Conservation (phyloP, 140 eudicot species). For the Anethum foeniculum region DNA sequence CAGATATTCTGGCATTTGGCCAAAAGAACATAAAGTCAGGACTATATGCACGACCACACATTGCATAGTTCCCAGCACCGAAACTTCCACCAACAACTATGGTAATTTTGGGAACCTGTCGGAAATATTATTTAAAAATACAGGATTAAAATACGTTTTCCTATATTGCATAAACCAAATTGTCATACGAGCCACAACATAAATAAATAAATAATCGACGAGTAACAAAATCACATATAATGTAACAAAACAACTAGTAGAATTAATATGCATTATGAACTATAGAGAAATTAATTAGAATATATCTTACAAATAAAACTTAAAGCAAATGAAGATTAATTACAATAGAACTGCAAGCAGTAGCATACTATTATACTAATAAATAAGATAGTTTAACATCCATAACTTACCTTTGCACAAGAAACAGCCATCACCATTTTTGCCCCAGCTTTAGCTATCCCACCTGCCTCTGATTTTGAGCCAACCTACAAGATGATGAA, state of each 20-base stretch:
- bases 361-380: background rate
- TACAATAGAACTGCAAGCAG: background rate
- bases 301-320: background rate
- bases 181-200: background rate
- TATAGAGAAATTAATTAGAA: background rate
- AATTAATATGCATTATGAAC: background rate
- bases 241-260: background rate
- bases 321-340: background rate
- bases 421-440: conserved; percentile 99
- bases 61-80: conserved; percentile 99
- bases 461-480: conserved; percentile 91
- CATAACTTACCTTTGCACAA: conserved; percentile 78
- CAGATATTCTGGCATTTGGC: conserved; percentile 98
- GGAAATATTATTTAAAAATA: background rate
- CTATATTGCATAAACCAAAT: background rate
- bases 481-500: conserved; percentile 61
- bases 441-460: conserved; percentile 99
- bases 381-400: background rate
- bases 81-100: conserved; percentile 91
- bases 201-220: background rate
- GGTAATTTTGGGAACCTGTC: conserved; percentile 91
- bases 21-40: conserved; percentile 97
- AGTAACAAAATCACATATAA: background rate
- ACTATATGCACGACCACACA: conserved; percentile 99
- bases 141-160: background rate